A percentile compares a stretch with the other conserved stretches of the same genome.
These are phyloP conservation scores for Phylloporus sp. DNA, from an alignment of 768 basidiomycete genomes.

Conservation along the genomic window DNA sequence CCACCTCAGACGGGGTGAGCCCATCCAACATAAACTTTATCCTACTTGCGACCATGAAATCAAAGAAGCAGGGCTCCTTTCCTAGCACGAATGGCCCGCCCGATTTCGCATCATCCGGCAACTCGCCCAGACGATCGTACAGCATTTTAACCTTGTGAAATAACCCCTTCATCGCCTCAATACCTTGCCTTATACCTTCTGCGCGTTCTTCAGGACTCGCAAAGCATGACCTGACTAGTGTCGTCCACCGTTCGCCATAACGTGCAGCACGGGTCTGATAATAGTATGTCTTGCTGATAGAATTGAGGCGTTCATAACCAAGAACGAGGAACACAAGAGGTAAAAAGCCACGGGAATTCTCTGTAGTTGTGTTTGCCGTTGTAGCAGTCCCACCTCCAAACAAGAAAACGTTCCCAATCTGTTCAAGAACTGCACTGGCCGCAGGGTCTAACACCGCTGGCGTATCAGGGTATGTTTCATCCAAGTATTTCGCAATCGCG, in stretches of 20 bases:
- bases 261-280: slow-evolving; percentile 30
- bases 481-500: slow-evolving; percentile 47
- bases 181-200: slow-evolving; percentile 15
- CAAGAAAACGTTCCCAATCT: slow-evolving; percentile 22
- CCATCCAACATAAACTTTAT: slow-evolving; percentile 8
- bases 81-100: slow-evolving; percentile 11
- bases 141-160: slow-evolving; percentile 17
- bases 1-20: slow-evolving; percentile 12
- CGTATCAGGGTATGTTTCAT: slow-evolving; percentile 42
- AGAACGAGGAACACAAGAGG: slow-evolving; percentile 18
- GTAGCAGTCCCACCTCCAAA: background rate
- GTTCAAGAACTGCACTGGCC: slow-evolving; percentile 33
- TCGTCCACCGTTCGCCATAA: slow-evolving; percentile 38
- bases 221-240: slow-evolving; percentile 19
- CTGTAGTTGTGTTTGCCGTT: background rate
- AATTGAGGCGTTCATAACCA: slow-evolving; percentile 24
- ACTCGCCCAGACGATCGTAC: background rate
- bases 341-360: background rate
- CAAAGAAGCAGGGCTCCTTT: slow-evolving; percentile 15
- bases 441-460: slow-evolving; percentile 36
- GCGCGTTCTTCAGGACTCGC: slow-evolving; percentile 26
- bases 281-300: slow-evolving; percentile 37
- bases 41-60: slow-evolving; percentile 20
- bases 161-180: slow-evolving; percentile 18
- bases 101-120: background rate